Conservation (phyloP, 345 rosid genomes). For the Trapa bicornis region DNA sequence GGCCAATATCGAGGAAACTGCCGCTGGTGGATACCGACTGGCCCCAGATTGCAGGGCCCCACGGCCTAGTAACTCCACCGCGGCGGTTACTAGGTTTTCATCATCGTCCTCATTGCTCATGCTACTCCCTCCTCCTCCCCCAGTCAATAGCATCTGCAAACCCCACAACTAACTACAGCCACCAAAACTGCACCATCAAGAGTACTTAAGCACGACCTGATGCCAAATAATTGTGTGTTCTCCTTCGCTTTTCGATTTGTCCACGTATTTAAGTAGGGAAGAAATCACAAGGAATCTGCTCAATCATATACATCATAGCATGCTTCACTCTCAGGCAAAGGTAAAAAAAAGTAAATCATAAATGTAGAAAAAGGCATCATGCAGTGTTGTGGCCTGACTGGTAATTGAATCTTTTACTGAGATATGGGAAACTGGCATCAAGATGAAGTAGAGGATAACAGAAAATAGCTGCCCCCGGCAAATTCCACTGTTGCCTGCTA, state of each 20-base stretch:
- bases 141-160: conserved; percentile 1
- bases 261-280: neutral
- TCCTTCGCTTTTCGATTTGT: neutral
- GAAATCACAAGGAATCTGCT: neutral
- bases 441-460: no score
- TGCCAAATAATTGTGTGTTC: neutral
- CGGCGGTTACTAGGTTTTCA: neutral
- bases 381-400: no score
- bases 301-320: neutral
- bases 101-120: conserved; percentile 1
- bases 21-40: conserved; percentile 33
- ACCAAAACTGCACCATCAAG: neutral
- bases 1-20: conserved; percentile 8
- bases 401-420: neutral
- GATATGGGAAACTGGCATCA: neutral
- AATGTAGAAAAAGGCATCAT: neutral
- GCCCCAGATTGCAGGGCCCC: conserved; percentile 22
- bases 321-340: no score
- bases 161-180: neutral
- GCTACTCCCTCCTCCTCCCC: conserved; percentile 3
- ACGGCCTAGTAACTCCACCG: conserved; percentile 14
- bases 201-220: neutral
- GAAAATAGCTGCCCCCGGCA: conserved; percentile 17
- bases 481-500: conserved; percentile 6
- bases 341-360: no score